Percentiles rank a stretch among this genome's conserved stretches.
Evolutionary conservation across 768 basidiomycete genomes (phyloP).

Genomic region (Saitozyma sp.): DNA sequence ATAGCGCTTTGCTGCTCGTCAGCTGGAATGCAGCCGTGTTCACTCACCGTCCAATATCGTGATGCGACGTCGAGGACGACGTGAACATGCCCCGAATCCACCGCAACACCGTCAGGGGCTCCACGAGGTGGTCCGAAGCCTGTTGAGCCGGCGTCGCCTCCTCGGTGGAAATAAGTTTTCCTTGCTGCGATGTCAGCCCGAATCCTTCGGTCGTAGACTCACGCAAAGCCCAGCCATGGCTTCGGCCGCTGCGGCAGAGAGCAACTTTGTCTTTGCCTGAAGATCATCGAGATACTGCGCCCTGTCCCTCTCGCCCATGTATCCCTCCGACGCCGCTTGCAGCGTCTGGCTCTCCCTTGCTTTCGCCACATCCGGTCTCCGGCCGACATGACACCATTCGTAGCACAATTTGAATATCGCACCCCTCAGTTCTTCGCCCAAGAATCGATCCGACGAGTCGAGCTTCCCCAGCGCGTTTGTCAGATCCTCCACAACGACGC

Average conservation of each 20-base stretch:
- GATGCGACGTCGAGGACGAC: constrained; percentile 24
- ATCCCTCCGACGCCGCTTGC: constrained; percentile 62
- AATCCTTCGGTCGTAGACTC: constrained; percentile 52
- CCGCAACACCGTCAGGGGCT: constrained; percentile 42
- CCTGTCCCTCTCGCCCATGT: constrained; percentile 61
- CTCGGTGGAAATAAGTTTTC: constrained; percentile 63
- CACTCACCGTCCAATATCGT: constrained; percentile 36
- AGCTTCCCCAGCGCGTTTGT: constrained; percentile 68
- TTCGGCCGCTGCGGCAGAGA: constrained; percentile 81
- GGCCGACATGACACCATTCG: constrained; percentile 88
- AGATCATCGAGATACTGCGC: constrained; percentile 53
- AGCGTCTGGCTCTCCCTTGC: constrained; percentile 72
- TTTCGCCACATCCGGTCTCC: constrained; percentile 69
- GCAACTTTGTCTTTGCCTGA: constrained; percentile 63
- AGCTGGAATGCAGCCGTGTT: background rate
- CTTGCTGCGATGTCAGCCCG: constrained; percentile 59
- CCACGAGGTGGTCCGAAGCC: constrained; percentile 34
- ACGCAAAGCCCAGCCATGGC: constrained; percentile 86
- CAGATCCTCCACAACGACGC: constrained; percentile 80
- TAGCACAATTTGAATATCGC: constrained; percentile 81
- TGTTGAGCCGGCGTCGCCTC: constrained; percentile 37
- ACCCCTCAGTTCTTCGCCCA: constrained; percentile 72
- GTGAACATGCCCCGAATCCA: constrained; percentile 52
- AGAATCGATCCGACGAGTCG: constrained; percentile 73
- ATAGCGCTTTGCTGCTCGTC: constrained; percentile 69